Evolutionary conservation across 495 filamentous ascomycete species (phyloP).

Genomic region (Podospora pseudoanserina): DNA sequence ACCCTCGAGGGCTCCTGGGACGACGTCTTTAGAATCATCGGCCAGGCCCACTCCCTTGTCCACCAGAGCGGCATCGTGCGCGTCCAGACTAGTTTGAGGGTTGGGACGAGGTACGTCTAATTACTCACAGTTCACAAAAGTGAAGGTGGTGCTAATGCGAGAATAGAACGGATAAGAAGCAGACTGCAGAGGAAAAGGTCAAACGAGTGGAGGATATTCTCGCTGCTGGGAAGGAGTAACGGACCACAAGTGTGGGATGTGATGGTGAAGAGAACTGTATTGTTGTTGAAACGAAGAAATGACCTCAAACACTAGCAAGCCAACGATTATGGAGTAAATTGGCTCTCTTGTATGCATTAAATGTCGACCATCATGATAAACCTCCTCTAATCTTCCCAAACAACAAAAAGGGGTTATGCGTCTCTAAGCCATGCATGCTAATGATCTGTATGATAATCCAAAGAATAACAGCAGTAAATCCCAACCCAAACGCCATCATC

Average conservation of each 20-base stretch:
- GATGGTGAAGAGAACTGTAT: not conserved
- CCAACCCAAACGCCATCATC: not conserved
- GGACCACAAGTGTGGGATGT: too few species aligned
- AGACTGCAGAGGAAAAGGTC: slow-evolving; percentile 47
- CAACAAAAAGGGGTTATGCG: not conserved
- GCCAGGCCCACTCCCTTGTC: slow-evolving; percentile 81
- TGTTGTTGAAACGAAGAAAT: not conserved
- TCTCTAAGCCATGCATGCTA: not conserved
- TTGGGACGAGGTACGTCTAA: slow-evolving; percentile 68
- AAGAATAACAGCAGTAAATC: not conserved
- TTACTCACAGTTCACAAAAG: not conserved
- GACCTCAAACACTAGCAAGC: not conserved
- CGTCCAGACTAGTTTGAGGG: slow-evolving; percentile 85
- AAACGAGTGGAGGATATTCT: slow-evolving; percentile 45
- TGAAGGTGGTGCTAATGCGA: not conserved
- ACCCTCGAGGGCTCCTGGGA: slow-evolving; percentile 94
- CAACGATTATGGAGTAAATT: not conserved
- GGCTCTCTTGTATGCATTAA: not conserved
- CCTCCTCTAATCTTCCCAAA: not conserved
- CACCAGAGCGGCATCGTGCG: slow-evolving; percentile 77
- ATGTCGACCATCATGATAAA: not conserved
- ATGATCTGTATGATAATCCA: not conserved
- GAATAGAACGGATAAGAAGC: slow-evolving; percentile 46
- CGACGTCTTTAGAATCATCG: slow-evolving; percentile 80
- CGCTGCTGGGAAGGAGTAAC: slow-evolving; percentile 1